These are phyloP conservation scores for Fusarium denticulatum DNA, from an alignment of 2,329 filamentous ascomycete genomes.

Conservation along the genomic window DNA sequence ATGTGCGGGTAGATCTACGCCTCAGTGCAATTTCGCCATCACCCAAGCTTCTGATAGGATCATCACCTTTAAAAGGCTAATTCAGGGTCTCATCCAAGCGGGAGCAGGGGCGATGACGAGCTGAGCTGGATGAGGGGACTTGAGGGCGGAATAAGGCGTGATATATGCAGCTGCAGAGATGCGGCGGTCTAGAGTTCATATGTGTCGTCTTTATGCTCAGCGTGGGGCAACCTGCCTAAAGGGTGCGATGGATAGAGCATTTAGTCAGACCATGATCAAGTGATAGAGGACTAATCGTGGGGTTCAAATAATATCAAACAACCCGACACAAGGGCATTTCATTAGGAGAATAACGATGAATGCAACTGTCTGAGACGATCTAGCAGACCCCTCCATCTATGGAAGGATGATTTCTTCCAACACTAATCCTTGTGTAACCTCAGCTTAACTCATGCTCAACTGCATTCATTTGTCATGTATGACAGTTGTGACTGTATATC, in stretches of 20 bases:
- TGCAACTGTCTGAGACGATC: neutral
- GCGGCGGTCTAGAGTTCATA: neutral
- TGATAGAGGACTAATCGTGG: neutral
- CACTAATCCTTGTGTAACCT: neutral
- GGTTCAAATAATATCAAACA: neutral
- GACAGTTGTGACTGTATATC: neutral
- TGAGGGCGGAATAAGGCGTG: conserved; percentile 7
- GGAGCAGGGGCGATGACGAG: conserved; percentile 34
- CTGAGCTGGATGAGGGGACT: conserved; percentile 10
- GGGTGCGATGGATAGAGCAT: neutral
- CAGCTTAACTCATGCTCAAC: neutral
- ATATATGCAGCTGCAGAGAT: conserved; percentile 2
- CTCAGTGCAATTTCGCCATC: conserved; percentile 26
- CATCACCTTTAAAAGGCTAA: neutral
- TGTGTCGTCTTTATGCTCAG: neutral
- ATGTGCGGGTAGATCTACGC: conserved; percentile 18
- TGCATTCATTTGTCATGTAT: neutral
- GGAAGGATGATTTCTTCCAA: neutral
- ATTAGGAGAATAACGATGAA: neutral
- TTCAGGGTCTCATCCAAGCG: conserved; percentile 10
- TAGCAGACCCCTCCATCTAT: neutral
- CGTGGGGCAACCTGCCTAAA: neutral
- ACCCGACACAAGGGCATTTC: neutral
- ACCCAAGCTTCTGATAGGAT: conserved; percentile 17
- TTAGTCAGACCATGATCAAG: neutral